Evolutionary conservation across 2,329 filamentous ascomycete species (phyloP).

Genomic region (Ophiocordyceps polyrhachis-furcata): DNA sequence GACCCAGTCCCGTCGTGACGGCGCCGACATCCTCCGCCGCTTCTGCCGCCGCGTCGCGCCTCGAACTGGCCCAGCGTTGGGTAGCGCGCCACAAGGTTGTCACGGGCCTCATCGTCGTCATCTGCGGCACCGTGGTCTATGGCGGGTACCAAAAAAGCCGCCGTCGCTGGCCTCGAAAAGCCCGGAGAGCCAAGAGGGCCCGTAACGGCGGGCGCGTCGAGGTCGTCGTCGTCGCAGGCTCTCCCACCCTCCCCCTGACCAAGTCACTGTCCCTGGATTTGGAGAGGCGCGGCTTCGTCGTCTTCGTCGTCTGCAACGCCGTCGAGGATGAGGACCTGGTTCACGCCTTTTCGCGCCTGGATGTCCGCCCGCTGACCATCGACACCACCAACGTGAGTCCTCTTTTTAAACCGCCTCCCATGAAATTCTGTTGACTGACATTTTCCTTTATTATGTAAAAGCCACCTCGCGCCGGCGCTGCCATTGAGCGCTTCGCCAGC

Average conservation of each 20-base stretch:
- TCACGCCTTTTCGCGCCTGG: conserved; percentile 54
- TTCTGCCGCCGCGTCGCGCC: conserved; percentile 14
- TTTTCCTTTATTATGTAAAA: conserved; percentile 14
- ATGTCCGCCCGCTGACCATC: conserved; percentile 65
- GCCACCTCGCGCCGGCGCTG: conserved; percentile 48
- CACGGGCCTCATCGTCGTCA: conserved; percentile 51
- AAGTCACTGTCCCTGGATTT: conserved; percentile 70
- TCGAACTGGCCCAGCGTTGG: conserved; percentile 51
- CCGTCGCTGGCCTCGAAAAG: conserved; percentile 35
- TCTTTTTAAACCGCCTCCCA: not conserved
- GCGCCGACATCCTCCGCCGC: conserved; percentile 11
- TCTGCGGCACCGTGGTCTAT: conserved; percentile 46
- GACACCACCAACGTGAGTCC: conserved; percentile 59
- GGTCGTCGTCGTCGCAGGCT: conserved; percentile 77
- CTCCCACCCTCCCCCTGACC: conserved; percentile 65
- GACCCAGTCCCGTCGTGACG: conserved; percentile 31
- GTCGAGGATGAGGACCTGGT: conserved; percentile 69
- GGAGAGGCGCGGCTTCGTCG: conserved; percentile 79
- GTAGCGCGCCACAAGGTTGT: conserved; percentile 52
- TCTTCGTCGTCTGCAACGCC: conserved; percentile 77
- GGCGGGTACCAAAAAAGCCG: conserved; percentile 30
- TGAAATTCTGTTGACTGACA: not conserved
- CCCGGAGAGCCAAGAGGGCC: conserved; percentile 58
- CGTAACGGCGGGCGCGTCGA: conserved; percentile 73
- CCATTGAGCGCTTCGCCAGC: conserved; percentile 51